phyloP scores from a whole-genome alignment of 2,329 filamentous ascomycete species.

The Neofusicoccum sp. region DNA sequence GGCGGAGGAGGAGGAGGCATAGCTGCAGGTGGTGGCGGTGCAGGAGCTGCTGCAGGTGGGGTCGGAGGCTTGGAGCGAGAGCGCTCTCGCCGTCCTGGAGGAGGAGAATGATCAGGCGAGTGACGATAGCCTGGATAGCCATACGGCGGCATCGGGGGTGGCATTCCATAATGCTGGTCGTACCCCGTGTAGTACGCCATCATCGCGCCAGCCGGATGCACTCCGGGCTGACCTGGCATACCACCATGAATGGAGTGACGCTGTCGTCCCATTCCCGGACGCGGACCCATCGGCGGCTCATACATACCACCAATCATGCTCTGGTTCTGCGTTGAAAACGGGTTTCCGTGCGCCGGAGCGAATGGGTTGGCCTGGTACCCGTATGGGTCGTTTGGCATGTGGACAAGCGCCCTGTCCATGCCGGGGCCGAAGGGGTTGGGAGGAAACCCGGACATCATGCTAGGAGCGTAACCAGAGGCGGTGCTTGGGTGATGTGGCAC shows the following conservation, averaged over 20 bases:
- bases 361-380: conserved; percentile 43
- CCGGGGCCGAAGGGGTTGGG: conserved; percentile 33
- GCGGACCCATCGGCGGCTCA: conserved; percentile 33
- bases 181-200: conserved; percentile 14
- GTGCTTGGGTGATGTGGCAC: conserved; percentile 34
- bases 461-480: conserved; percentile 41
- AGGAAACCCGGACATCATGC: conserved; percentile 39
- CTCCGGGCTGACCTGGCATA: conserved; percentile 11
- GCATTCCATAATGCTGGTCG: conserved; percentile 14
- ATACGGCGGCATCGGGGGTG: conserved; percentile 14
- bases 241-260: conserved; percentile 14
- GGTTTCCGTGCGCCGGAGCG: conserved; percentile 27
- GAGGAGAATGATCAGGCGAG: conserved; percentile 23
- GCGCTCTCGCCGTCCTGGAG: conserved; percentile 22
- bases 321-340: conserved; percentile 23
- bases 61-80: conserved; percentile 31
- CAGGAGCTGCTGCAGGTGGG: conserved; percentile 27
- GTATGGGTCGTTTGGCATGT: conserved; percentile 42
- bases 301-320: conserved; percentile 31
- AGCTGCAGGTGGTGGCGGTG: conserved; percentile 25
- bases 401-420: conserved; percentile 31
- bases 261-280: conserved; percentile 23
- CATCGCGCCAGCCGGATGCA: conserved; percentile 12
- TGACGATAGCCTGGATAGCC: not conserved
- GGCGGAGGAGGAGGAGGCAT: conserved; percentile 25